Percentiles rank a stretch among this genome's conserved stretches.
These are phyloP conservation scores for Lithospermum erythrorhizon DNA, from an alignment of 257 asterid species.

Conservation along the genomic window DNA sequence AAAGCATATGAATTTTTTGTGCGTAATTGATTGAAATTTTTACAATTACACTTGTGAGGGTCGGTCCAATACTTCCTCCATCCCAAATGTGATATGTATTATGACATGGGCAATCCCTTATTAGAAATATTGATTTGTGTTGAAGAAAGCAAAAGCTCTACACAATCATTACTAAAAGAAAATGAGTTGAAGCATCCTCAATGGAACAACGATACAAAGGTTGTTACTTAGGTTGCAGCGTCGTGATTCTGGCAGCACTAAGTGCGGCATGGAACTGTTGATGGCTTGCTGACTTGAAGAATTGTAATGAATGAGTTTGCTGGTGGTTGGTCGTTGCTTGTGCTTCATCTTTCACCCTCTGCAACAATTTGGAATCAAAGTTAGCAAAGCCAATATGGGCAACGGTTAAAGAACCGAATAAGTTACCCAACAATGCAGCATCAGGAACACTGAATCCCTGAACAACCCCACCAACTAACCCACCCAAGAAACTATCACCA, in stretches of 20 bases:
- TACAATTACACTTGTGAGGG: too few species aligned
- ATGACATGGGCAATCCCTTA: too few species aligned
- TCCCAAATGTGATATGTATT: too few species aligned
- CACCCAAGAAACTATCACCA: conserved; percentile 92
- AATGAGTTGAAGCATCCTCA: too few species aligned
- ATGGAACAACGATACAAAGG: too few species aligned
- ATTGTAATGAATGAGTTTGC: conserved; percentile 23
- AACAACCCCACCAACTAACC: conserved; percentile 68
- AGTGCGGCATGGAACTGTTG: conserved; percentile 49
- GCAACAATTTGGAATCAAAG: conserved; percentile 51
- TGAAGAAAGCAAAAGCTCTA: too few species aligned
- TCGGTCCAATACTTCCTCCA: too few species aligned
- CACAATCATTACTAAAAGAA: too few species aligned
- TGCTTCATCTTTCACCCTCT: conserved; percentile 68
- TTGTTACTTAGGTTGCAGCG: too few species aligned
- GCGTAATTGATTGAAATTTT: too few species aligned
- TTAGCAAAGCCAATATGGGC: conserved; percentile 69
- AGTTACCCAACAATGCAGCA: conserved; percentile 85
- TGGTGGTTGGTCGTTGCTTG: conserved; percentile 27
- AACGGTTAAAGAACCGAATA: conserved; percentile 81
- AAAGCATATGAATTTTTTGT: too few species aligned
- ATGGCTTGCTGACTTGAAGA: conserved; percentile 42
- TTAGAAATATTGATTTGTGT: too few species aligned
- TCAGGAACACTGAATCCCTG: conserved; percentile 69
- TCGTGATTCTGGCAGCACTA: conserved; percentile 20